Evolutionary conservation across 139 green algal genomes (phyloP), one percentile per base, ranked within the genome.

Genomic region (Gonium pectorale): DNA sequence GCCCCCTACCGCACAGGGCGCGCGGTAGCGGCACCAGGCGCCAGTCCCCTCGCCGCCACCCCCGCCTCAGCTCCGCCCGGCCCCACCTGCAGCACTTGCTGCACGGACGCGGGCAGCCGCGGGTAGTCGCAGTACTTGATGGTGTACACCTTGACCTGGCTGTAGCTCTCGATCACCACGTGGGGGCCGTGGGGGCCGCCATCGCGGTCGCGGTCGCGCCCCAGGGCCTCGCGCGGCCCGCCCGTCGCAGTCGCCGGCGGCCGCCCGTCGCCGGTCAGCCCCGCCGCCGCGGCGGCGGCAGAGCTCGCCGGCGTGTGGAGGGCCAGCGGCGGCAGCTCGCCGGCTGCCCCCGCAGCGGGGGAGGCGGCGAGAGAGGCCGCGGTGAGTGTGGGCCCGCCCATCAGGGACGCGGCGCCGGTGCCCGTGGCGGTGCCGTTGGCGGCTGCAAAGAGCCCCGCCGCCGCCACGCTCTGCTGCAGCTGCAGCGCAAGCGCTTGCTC

Each of bases 111-210:
- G 9, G 78, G 78, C 62, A 84, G 62, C 40, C 44, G 41, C 17
- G 52, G 33, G 22, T 67, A 74, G 62, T 84, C 78, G 11, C 17
- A 41, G 63, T 84, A 74, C 75, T 83, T 83, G 60, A 83, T 37
- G 5, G 31, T 69, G 60, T 84, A 84, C n/a, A 84, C 78, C 46
- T 84, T 84, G 41, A 75, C 62, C 44, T 64, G 44, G 21, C 43
- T 84, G 78, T 67, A 84, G 24, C 31, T 52, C 62, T 84, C 78
- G 35, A 84, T 74, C 31, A 74, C 17, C n/a, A 84, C 78, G 44
- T 72, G 44, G 0, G 75, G 2, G 35, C 51, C 73, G 13, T 44
- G 37, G 74, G 40, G 7, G 49, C 49, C 33, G 29, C 54, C 43
- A 41, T 60, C 19, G n/a, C 71, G n/a, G n/a, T n/a, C n/a, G n/a